phyloP scores from a whole-genome alignment of 2,329 filamentous ascomycete species.

The Podosphaera leucotricha region DNA sequence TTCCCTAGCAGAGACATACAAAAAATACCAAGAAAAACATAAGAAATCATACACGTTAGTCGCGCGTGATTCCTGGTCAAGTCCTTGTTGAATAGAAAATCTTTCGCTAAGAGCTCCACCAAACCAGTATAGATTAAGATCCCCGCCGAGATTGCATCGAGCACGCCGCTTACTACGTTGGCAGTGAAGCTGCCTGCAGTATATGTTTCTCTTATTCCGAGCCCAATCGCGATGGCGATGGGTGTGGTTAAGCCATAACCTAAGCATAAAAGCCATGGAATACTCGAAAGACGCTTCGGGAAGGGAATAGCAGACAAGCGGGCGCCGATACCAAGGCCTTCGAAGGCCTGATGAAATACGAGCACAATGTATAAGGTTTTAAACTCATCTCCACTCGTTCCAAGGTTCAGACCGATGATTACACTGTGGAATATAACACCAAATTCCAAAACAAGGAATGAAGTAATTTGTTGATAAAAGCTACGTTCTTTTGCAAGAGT shows the following conservation, averaged over 20 bases:
- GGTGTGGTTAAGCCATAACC: constrained; percentile 29
- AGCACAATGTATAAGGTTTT: constrained; percentile 32
- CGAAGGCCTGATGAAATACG: constrained; percentile 39
- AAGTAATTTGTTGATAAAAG: constrained; percentile 43
- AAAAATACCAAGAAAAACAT: constrained; percentile 19
- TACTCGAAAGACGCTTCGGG: constrained; percentile 18
- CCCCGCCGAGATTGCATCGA: constrained; percentile 24
- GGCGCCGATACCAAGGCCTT: constrained; percentile 37
- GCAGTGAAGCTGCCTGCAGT: constrained; percentile 20
- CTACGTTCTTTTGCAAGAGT: constrained; percentile 12
- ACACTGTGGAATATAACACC: constrained; percentile 39
- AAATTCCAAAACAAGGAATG: constrained; percentile 31
- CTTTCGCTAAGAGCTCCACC: constrained; percentile 24
- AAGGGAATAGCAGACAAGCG: constrained; percentile 33
- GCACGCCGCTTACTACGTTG: constrained; percentile 21
- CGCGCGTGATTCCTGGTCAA: constrained; percentile 18
- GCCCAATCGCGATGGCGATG: constrained; percentile 24
- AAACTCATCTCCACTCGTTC: constrained; percentile 28
- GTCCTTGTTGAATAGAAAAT: constrained; percentile 25
- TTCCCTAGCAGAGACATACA: constrained; percentile 27
- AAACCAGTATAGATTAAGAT: constrained; percentile 26
- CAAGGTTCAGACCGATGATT: constrained; percentile 38
- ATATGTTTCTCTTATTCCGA: constrained; percentile 22
- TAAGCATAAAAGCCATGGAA: constrained; percentile 25
- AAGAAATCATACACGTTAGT: constrained; percentile 20